phyloP scores from a whole-genome alignment of 495 filamentous ascomycete genomes.

The Tuber borchii region DNA sequence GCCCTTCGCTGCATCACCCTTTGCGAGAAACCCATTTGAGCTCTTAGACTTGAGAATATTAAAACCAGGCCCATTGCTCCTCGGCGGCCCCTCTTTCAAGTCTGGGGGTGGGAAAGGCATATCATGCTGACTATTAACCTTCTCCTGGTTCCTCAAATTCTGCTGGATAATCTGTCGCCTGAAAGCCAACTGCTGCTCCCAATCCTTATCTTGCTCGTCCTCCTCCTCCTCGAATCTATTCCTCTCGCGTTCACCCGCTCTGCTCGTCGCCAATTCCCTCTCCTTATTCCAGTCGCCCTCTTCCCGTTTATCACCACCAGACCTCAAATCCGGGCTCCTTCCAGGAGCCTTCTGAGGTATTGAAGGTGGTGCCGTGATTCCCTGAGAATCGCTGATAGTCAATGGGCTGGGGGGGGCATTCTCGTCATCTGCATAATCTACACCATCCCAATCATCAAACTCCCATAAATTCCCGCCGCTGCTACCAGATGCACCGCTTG shows the following conservation, averaged over 20 bases:
- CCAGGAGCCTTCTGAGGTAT: conserved; percentile 18
- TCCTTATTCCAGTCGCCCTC: conserved; percentile 25
- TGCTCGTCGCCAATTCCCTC: conserved; percentile 27
- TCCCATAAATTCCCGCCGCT: conserved; percentile 42
- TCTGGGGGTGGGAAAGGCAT: conserved; percentile 26
- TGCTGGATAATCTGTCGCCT: conserved; percentile 40
- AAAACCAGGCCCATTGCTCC: conserved; percentile 23
- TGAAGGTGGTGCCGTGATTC: conserved; percentile 14
- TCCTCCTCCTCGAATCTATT: conserved; percentile 16
- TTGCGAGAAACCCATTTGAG: conserved; percentile 34
- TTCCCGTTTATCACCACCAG: conserved; percentile 20
- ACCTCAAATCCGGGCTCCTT: conserved; percentile 25
- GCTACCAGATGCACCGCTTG: conserved; percentile 33
- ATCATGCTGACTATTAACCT: conserved; percentile 39
- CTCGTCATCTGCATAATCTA: conserved; percentile 26
- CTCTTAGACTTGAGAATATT: conserved; percentile 37
- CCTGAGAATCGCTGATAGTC: conserved; percentile 11
- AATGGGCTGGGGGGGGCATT: conserved; percentile 16
- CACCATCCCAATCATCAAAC: conserved; percentile 37
- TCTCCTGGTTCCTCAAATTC: conserved; percentile 41
- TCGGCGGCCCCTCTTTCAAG: conserved; percentile 19
- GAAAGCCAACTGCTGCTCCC: conserved; percentile 41
- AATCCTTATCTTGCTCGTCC: conserved; percentile 38
- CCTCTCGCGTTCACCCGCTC: conserved; percentile 30
- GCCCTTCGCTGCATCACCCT: conserved; percentile 19